Evolutionary conservation across 306 rosid genomes (phyloP), one percentile per base, ranked within the genome.

Genomic region (Prosopis cineraria): DNA sequence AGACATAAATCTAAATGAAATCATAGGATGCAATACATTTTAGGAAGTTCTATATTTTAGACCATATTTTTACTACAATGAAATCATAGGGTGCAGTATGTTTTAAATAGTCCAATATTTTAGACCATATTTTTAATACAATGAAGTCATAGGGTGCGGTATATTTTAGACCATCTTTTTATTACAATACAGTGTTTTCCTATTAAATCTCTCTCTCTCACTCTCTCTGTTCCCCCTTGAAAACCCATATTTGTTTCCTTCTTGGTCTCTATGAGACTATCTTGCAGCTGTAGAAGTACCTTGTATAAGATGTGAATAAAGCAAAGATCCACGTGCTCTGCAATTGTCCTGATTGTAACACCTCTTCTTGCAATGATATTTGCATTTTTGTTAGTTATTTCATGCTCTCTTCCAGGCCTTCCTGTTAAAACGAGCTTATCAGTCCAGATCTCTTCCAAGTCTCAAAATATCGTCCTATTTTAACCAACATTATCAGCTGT

Each of bases 1-100:
- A 59, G 73, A 81, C 40, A 68, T 41, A 29, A 52, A 53, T 40
- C 20, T 52, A 44, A 76, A 62, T 70, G 74, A 63, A 48, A 48
- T 39, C 59, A 50, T 50, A n/a, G 27, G 4, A 12, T 52, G 59
- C 3, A 2, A 29, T 5, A 52, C 8, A 22, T 7, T 52, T 52
- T 39, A 13, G 34, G 37, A 25, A 67, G 34, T 31, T 29, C 29
- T 12, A 19, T 14, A 17, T 75, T 47, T 81, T 34, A 55, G 39
- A 65, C 33, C 55, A 75, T 36, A 29, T 14, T 55, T 56, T 29
- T 69, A 33, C 19, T 53, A 43, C 20, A 47, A 13, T 60, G n/a
- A n/a, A n/a, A n/a, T n/a, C n/a, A n/a, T n/a, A n/a, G n/a, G n/a
- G n/a, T n/a, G n/a, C n/a, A n/a, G n/a, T n/a, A n/a, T n/a, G n/a